Evolutionary conservation across 1,139 yeast species (phyloP), one percentile per base, ranked within the genome.

Genomic region (Zygotorulaspora mrakii): DNA sequence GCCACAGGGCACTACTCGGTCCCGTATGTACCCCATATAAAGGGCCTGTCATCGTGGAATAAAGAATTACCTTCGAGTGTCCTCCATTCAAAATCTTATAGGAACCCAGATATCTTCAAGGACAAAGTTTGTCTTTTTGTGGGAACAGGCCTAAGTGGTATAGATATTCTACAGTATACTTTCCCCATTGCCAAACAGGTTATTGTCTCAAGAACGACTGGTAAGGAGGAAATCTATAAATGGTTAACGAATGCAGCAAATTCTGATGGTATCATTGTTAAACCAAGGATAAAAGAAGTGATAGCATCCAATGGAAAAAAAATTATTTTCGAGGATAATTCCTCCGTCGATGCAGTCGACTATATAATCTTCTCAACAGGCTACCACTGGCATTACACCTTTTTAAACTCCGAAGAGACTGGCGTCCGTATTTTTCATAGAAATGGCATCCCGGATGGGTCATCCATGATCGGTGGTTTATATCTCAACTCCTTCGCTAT

Each of bases 141-240:
- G 32, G 81, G 80, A 2, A 74, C 77, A 0, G 68, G 75, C 27
- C 64, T 75, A 28, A 69, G 75, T 49, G 70, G 79, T 3, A 64
- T 71, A 22, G 78, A 76, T 54, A 55, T 74, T n/a, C 59, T 73
- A 12, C 79, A 76, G 49, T 74, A 76, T 44, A 54, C 73, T 10
- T 59, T 63, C 14, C 76, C 76, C 1, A 58, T 65, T 5, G 73
- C 70, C 3, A 65, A 64, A 33, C 50, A 62, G n/a, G 63, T 66
- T 4, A 58, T 61, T 4, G 61, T 70, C 10, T 62, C 77, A 5
- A 62, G 73, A 43, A 56, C 57, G n/a, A 49, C 57, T 12, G 45
- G 50, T 3, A 52, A 54, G 31, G 46, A 57, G 8, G 50, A 42
- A 27, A 48, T 49, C 11, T 55, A 45, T 35, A 58, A 60, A 11